phyloP scores from a whole-genome alignment of 768 basidiomycete species.

The Kockovaella imperatae region DNA sequence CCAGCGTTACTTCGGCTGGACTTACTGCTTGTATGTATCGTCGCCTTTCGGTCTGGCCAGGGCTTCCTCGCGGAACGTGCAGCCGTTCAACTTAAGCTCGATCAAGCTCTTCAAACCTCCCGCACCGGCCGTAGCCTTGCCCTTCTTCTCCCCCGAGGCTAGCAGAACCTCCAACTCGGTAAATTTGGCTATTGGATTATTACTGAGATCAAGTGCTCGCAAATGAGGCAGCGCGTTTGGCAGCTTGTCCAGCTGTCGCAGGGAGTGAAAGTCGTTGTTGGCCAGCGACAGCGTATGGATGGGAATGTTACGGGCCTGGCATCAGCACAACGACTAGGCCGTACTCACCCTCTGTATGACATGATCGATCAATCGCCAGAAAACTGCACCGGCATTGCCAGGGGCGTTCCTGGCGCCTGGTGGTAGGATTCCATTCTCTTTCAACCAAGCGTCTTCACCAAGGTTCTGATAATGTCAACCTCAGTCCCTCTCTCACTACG shows the following conservation, averaged over 20 bases:
- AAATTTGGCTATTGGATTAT: conserved; percentile 65
- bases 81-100: conserved; percentile 38
- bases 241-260: conserved; percentile 57
- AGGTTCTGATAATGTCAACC: conserved; percentile 46
- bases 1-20: conserved; percentile 46
- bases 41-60: conserved; percentile 57
- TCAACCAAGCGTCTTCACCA: conserved; percentile 66
- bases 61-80: conserved; percentile 30
- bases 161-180: conserved; percentile 67
- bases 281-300: conserved; percentile 69
- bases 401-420: conserved; percentile 63
- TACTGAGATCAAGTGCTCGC: conserved; percentile 39
- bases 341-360: conserved; percentile 22
- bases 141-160: conserved; percentile 56
- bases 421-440: conserved; percentile 60
- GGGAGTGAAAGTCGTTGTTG: conserved; percentile 61
- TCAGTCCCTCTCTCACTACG: conserved; percentile 1
- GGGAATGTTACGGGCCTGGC: conserved; percentile 3
- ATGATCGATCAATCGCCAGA: conserved; percentile 57
- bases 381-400: conserved; percentile 56
- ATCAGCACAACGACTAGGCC: too few species aligned
- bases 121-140: conserved; percentile 29
- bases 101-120: conserved; percentile 34
- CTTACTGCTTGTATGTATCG: conserved; percentile 58
- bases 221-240: conserved; percentile 61